phyloP scores from a whole-genome alignment of 768 basidiomycete genomes.

The Termitomyces titanicus region DNA sequence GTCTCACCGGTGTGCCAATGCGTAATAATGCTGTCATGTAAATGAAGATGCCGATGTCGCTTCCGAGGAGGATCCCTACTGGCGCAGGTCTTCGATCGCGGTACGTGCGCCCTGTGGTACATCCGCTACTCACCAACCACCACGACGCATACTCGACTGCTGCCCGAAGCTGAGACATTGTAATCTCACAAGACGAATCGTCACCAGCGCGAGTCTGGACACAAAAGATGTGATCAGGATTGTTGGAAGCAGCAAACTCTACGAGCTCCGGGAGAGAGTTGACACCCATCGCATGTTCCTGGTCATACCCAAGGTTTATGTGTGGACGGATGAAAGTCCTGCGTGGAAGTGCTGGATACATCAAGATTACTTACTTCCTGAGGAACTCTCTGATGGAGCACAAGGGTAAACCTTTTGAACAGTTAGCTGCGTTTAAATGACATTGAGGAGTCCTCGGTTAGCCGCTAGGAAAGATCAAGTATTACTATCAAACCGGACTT shows the following conservation, averaged over 20 bases:
- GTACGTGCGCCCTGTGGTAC: conserved; percentile 21
- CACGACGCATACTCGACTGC: conserved; percentile 30
- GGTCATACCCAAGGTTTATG: conserved; percentile 29
- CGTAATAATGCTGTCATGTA: conserved; percentile 33
- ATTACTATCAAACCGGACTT: not conserved
- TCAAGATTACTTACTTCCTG: not conserved
- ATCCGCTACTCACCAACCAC: conserved; percentile 28
- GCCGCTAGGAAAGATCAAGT: not conserved
- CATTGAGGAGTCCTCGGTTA: not conserved
- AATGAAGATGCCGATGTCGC: conserved; percentile 35
- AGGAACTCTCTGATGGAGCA: not conserved
- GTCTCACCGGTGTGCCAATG: conserved; percentile 32
- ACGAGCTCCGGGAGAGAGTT: conserved; percentile 34
- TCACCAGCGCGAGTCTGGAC: conserved; percentile 25
- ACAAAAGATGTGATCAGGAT: conserved; percentile 32
- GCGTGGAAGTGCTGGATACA: conserved; percentile 17
- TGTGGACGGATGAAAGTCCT: conserved; percentile 32
- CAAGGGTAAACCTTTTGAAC: not conserved
- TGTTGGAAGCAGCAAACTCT: conserved; percentile 30
- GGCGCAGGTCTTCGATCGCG: conserved; percentile 24
- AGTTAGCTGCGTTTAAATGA: conserved; percentile 13
- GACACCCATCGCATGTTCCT: conserved; percentile 24
- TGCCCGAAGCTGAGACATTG: conserved; percentile 29
- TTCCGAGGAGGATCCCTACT: conserved; percentile 33
- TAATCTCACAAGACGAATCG: conserved; percentile 25